Conservation (phyloP, 441 rosid genomes). For the Jatropha podagrica region DNA sequence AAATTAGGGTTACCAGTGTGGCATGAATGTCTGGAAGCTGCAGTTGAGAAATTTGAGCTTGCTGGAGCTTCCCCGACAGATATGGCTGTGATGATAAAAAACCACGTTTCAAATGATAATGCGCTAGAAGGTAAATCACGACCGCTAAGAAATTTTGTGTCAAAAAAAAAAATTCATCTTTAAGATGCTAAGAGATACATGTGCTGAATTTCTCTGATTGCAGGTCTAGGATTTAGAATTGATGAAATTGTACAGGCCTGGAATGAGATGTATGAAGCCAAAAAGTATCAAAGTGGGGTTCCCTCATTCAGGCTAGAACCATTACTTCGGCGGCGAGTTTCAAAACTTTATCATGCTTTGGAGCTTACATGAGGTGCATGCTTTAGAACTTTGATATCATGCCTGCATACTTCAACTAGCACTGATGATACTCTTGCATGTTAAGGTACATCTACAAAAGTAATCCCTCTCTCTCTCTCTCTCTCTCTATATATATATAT, state of each 20-base stretch:
- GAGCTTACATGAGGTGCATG: constrained; percentile 48
- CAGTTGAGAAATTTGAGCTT: constrained; percentile 90
- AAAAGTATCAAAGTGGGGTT: constrained; percentile 69
- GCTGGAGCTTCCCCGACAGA: constrained; percentile 97
- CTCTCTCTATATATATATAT: background rate
- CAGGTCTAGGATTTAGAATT: constrained; percentile 9
- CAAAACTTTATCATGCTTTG: constrained; percentile 67
- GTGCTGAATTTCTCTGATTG: constrained; percentile 11
- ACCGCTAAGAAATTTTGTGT: background rate
- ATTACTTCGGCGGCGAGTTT: constrained; percentile 63
- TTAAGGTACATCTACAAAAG: constrained; percentile 11
- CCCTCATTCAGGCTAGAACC: constrained; percentile 88
- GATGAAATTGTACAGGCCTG: constrained; percentile 6
- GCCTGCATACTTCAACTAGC: background rate
- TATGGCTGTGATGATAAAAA: constrained; percentile 89
- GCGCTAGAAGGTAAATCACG: constrained; percentile 62
- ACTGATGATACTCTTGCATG: constrained; percentile 8
- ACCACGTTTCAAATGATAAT: constrained; percentile 78
- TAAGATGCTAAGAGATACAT: constrained; percentile 18
- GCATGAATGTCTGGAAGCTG: constrained; percentile 95
- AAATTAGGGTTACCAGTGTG: constrained; percentile 82
- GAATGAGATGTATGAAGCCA: constrained; percentile 69
- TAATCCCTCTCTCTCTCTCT: background rate
- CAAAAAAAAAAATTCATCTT: constrained; percentile 8
- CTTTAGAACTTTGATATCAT: background rate